Base-by-base conservation (phyloP, 2,329 filamentous ascomycete genomes). In the Fusarium incarnatum region DNA sequence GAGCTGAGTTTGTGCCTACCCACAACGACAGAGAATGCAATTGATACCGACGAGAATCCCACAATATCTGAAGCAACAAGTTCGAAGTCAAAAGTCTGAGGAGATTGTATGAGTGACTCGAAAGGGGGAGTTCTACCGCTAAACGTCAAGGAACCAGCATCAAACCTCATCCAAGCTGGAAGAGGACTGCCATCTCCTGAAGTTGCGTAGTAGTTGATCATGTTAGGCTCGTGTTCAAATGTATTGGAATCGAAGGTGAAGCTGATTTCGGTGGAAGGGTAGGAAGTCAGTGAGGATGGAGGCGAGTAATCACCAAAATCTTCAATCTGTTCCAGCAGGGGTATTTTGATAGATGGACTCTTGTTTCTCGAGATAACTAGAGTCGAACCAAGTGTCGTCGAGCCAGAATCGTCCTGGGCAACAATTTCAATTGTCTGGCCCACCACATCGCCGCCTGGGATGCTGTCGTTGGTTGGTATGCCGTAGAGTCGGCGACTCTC, bases 111-210 rank as follows among this genome's bases (percentile, higher is more conserved):
- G 12, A 91, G 82, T 28, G 88, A 88, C 61, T 87, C 86, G 48
- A 89, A 83, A 1, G 89, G 81, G 2, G 93, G 94, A 3, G 91
- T 91, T 34, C 81, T 87, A 25, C 94, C 94, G 2, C 86, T 87
- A 73, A 97, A 97, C 1, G 84, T 85, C 41, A 97, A 81, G 1
- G 80, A 83, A 3, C 77, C 77, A 2, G 86, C 77, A 71, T 96
- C 87, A 75, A 97, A 97, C n/a, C 82, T 82, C 46, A 97, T 83
- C 94, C 94, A 97, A 1, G 93, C 90, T 22, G 94, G 94, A 37
- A 97, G 82, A 37, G 94, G 94, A n/a, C 92, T 92, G 75, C 92
- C 92, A 75, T 95, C 87, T 8, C 84, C 85, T 6, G 92, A 91
- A 5, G 91, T 89, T 11, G 93, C 92, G 76, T 96, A 95, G 78